Evolutionary conservation across 2,329 filamentous ascomycete genomes (phyloP).

Genomic region (Phoma sp.): DNA sequence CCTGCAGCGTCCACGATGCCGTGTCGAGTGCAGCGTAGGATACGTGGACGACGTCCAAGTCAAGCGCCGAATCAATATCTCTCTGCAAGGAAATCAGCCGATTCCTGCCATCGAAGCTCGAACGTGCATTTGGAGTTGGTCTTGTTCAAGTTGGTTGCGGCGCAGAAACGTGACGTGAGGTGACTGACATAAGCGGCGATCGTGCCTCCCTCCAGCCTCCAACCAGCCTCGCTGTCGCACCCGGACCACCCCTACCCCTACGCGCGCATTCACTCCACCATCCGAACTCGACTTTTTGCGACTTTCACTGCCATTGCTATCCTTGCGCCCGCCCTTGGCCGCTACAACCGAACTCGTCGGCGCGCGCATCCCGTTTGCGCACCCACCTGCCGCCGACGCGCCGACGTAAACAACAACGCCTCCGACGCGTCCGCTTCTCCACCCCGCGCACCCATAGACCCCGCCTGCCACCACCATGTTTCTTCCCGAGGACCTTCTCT

Average conservation of each 20-base stretch:
- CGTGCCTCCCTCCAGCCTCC: conserved; percentile 11
- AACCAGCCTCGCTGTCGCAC: conserved; percentile 17
- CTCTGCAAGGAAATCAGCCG: not conserved
- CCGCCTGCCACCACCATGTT: conserved; percentile 70
- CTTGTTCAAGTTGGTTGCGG: not conserved
- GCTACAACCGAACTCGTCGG: conserved; percentile 24
- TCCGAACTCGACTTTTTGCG: conserved; percentile 23
- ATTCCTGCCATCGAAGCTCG: not conserved
- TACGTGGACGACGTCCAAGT: not conserved
- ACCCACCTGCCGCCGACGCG: conserved; percentile 37
- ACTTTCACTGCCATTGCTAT: conserved; percentile 32
- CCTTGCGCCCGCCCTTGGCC: conserved; percentile 26
- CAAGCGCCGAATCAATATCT: not conserved
- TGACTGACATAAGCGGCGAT: conserved; percentile 8
- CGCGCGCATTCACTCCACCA: conserved; percentile 30
- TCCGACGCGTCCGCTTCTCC: conserved; percentile 27
- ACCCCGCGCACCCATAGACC: conserved; percentile 18
- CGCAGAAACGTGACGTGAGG: not conserved
- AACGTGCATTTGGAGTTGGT: not conserved
- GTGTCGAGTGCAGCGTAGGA: not conserved
- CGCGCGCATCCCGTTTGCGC: conserved; percentile 33
- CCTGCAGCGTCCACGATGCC: not conserved
- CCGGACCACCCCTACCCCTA: conserved; percentile 20
- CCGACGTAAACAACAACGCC: conserved; percentile 40
- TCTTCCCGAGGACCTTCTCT: conserved; percentile 93